These are phyloP conservation scores for Daldinia sp. DNA, from an alignment of 2,329 filamentous ascomycete genomes.

Conservation along the genomic window DNA sequence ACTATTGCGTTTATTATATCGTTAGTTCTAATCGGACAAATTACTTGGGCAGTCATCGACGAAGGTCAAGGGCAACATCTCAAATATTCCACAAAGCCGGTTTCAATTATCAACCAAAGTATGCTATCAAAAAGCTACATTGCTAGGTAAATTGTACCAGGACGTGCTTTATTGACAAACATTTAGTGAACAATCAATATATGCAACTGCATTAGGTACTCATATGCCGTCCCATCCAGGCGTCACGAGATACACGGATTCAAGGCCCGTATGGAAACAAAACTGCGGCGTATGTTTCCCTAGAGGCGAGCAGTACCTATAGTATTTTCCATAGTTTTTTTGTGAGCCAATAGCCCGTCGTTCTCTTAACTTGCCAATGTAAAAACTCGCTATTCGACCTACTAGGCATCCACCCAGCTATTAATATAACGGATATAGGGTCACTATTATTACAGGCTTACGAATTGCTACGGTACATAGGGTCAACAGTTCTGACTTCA, in stretches of 20 bases:
- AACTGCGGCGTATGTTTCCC: background rate
- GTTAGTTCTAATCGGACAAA: slow-evolving; percentile 17
- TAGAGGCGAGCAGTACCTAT: background rate
- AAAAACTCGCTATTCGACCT: no score
- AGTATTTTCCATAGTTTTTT: no score
- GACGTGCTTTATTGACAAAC: no score
- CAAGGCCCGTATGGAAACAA: background rate
- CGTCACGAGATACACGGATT: background rate
- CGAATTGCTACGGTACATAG: slow-evolving; percentile 22
- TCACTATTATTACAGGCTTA: background rate
- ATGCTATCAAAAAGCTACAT: no score
- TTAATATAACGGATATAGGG: background rate
- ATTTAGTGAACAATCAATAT: no score
- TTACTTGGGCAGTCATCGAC: slow-evolving; percentile 25
- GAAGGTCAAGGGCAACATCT: slow-evolving; percentile 25
- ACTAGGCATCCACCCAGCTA: no score
- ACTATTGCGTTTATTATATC: background rate
- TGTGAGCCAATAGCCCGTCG: no score
- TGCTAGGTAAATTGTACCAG: no score
- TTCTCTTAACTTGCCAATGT: no score
- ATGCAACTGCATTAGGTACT: no score
- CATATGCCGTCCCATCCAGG: background rate
- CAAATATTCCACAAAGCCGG: slow-evolving; percentile 13
- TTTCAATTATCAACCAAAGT: slow-evolving; percentile 16
- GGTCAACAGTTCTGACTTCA: slow-evolving; percentile 22